A percentile compares a stretch with the other conserved stretches of the same genome.
phyloP scores from a whole-genome alignment of 2,329 filamentous ascomycete genomes.

The Aspergillus versicolor region DNA sequence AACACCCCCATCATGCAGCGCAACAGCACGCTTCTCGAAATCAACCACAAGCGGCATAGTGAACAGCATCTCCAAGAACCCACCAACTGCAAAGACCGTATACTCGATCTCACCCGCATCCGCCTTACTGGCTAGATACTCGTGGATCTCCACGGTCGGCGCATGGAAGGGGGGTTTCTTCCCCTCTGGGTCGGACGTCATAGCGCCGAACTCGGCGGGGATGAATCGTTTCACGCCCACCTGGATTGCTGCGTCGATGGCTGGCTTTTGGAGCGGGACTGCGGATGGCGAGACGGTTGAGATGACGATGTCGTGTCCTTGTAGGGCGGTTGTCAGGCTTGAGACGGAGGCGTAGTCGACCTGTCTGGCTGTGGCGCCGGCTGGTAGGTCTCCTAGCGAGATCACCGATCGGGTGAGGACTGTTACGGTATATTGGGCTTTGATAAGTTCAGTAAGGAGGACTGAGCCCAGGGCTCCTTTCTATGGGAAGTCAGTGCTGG shows the following conservation, averaged over 20 bases:
- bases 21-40: background rate
- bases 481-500: background rate
- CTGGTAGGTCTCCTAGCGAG: background rate
- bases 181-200: background rate
- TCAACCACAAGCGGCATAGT: background rate
- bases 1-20: background rate
- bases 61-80: background rate
- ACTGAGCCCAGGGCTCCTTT: slow-evolving; percentile 8
- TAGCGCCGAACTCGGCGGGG: slow-evolving; percentile 6
- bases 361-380: background rate
- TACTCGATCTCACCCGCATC: background rate
- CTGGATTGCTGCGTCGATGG: slow-evolving; percentile 2
- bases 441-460: background rate
- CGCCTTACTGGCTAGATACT: background rate
- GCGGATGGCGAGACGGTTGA: background rate
- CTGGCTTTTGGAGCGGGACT: background rate
- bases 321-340: background rate
- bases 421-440: background rate
- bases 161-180: background rate
- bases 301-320: background rate
- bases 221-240: slow-evolving; percentile 7
- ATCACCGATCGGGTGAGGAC: background rate
- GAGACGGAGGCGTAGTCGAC: slow-evolving; percentile 2
- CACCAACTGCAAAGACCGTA: background rate
- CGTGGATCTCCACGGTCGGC: background rate